phyloP scores from a whole-genome alignment of 2,329 filamentous ascomycete species.

The Aspergillus neoniger region DNA sequence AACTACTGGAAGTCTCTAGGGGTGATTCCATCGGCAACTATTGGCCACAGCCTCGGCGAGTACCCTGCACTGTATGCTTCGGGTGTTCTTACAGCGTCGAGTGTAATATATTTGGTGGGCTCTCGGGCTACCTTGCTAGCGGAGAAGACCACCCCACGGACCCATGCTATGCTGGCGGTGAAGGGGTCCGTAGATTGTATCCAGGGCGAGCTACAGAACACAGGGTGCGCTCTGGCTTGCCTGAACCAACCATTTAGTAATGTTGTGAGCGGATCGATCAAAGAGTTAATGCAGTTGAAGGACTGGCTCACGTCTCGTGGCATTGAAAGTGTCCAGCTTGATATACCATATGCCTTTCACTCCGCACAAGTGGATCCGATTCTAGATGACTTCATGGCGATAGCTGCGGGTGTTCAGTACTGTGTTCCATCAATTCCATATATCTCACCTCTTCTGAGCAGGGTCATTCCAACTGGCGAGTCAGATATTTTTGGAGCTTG shows the following conservation, averaged over 20 bases:
- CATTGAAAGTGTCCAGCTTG: constrained; percentile 42
- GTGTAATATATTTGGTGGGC: constrained; percentile 33
- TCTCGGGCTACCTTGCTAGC: constrained; percentile 25
- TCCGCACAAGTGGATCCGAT: constrained; percentile 51
- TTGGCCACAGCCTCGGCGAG: constrained; percentile 43
- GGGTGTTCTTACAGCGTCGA: constrained; percentile 26
- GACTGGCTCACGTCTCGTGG: constrained; percentile 37
- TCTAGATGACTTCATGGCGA: constrained; percentile 41
- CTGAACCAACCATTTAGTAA: constrained; percentile 46
- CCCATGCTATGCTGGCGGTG: constrained; percentile 45
- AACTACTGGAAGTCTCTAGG: constrained; percentile 40
- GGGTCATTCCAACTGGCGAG: not conserved
- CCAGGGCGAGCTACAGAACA: constrained; percentile 31
- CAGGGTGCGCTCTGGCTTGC: constrained; percentile 37
- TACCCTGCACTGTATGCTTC: constrained; percentile 32
- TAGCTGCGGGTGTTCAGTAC: constrained; percentile 41
- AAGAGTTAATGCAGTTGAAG: constrained; percentile 29
- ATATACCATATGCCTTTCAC: constrained; percentile 49
- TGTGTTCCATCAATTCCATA: constrained; percentile 43
- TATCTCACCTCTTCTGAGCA: constrained; percentile 48
- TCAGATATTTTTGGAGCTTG: not conserved
- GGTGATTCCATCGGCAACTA: constrained; percentile 41
- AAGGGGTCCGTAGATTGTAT: constrained; percentile 37
- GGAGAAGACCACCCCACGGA: constrained; percentile 19
- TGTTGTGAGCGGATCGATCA: constrained; percentile 36